Evolutionary conservation across 345 rosid genomes (phyloP).

Genomic region (Boechera stricta): DNA sequence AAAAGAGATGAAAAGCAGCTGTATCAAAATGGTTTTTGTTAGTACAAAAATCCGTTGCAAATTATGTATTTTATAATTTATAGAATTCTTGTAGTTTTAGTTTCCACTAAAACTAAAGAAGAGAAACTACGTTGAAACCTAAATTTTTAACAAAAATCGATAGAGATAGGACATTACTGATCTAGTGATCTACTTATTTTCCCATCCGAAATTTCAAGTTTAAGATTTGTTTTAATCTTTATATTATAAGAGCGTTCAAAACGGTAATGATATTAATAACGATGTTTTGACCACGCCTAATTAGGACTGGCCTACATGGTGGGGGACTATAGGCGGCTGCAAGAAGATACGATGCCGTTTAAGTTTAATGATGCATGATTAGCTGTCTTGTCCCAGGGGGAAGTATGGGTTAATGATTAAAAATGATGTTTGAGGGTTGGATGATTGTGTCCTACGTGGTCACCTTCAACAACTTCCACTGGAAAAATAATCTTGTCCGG

Average conservation of each 20-base stretch:
- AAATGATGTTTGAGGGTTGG: constrained; percentile 30
- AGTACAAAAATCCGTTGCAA: background rate
- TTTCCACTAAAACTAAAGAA: background rate
- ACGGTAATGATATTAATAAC: background rate
- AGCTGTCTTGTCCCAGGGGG: constrained; percentile 33
- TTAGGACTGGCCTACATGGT: constrained; percentile 27
- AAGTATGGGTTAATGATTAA: constrained; percentile 38
- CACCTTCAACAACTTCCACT: constrained; percentile 36
- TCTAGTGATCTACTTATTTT: background rate
- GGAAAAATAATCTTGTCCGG: constrained; percentile 12
- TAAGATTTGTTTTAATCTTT: background rate
- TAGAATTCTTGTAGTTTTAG: background rate
- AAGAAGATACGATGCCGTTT: constrained; percentile 27
- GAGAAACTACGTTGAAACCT: background rate
- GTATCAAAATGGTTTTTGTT: background rate
- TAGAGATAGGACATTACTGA: background rate
- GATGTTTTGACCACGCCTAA: constrained; percentile 12
- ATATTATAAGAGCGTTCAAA: background rate
- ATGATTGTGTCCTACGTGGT: constrained; percentile 35
- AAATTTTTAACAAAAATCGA: background rate
- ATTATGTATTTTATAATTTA: background rate
- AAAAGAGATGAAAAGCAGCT: background rate
- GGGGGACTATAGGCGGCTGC: constrained; percentile 26
- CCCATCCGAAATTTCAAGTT: background rate
- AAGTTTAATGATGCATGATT: constrained; percentile 35